Percentiles rank a stretch among this genome's conserved stretches.
Evolutionary conservation across 2,329 filamentous ascomycete species (phyloP).

Genomic region (Paraconiothyrium brasiliense): DNA sequence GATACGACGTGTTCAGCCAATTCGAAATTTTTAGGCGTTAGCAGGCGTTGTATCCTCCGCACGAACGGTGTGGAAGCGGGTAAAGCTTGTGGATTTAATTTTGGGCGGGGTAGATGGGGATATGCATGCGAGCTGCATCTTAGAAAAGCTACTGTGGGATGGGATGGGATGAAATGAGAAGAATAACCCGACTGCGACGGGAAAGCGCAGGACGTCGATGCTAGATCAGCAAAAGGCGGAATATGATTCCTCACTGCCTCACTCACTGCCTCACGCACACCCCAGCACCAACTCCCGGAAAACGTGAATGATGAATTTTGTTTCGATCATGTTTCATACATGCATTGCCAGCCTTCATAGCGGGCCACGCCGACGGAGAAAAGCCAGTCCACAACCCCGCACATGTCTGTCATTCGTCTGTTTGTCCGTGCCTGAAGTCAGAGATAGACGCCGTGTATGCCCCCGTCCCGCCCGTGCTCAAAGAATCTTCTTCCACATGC

Average conservation of each 20-base stretch:
- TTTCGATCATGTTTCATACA: constrained; percentile 35
- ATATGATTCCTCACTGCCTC: constrained; percentile 15
- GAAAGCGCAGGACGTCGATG: not conserved
- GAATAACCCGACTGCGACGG: not conserved
- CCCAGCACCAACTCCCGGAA: constrained; percentile 18
- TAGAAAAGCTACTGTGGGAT: too few relatives aligned
- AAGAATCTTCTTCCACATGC: constrained; percentile 33
- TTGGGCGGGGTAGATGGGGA: too few relatives aligned
- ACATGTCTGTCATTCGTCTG: constrained; percentile 25
- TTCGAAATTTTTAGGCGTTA: too few relatives aligned
- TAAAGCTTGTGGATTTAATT: too few relatives aligned
- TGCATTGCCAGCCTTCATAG: constrained; percentile 35
- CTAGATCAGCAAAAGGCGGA: not conserved
- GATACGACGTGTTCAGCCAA: too few relatives aligned
- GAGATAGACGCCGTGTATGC: constrained; percentile 52
- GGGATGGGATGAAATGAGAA: too few relatives aligned
- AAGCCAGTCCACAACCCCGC: constrained; percentile 38
- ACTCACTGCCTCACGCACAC: constrained; percentile 12
- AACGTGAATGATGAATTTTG: constrained; percentile 35
- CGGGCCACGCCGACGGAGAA: constrained; percentile 32
- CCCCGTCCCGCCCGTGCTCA: constrained; percentile 37
- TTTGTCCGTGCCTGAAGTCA: constrained; percentile 49
- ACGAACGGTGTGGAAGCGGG: too few relatives aligned
- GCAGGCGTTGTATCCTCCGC: too few relatives aligned
- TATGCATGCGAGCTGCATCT: too few relatives aligned